Percentiles rank a stretch among this genome's conserved stretches.
Conservation (phyloP, 345 rosid species). For the Durio zibethinus region DNA sequence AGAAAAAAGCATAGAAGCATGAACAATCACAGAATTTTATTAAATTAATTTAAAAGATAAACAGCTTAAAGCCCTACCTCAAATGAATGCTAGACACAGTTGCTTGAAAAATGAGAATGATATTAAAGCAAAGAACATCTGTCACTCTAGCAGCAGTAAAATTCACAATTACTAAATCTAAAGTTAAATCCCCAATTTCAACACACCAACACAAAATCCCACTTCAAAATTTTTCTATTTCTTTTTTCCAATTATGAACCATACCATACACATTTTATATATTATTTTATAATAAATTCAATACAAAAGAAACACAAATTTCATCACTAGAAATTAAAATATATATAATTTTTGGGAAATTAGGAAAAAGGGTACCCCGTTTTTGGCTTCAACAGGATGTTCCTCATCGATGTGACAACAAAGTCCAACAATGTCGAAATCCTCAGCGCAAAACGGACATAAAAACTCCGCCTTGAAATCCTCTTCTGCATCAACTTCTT, state of each 20-base stretch:
- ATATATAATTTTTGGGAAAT: not conserved
- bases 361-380: constrained; percentile 50
- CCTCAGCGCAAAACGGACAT: constrained; percentile 83
- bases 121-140: constrained; percentile 1
- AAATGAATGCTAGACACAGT: not conserved
- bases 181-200: constrained; percentile 3
- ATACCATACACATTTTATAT: not conserved
- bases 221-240: not conserved
- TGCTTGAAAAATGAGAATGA: not conserved
- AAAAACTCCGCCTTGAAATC: constrained; percentile 59
- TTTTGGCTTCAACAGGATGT: constrained; percentile 78
- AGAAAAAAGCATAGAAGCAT: not conserved
- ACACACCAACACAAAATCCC: not conserved
- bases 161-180: not conserved
- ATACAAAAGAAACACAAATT: not conserved
- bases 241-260: not conserved
- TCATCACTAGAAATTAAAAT: not conserved
- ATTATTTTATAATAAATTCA: not conserved
- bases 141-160: not conserved
- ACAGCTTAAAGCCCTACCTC: not conserved
- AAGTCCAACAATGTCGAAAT: constrained; percentile 80
- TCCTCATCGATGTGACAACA: constrained; percentile 89
- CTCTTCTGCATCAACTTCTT: constrained; percentile 57
- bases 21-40: not conserved
- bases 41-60: not conserved